Conservation (phyloP, 441 rosid genomes). For the Melastoma candidum region DNA sequence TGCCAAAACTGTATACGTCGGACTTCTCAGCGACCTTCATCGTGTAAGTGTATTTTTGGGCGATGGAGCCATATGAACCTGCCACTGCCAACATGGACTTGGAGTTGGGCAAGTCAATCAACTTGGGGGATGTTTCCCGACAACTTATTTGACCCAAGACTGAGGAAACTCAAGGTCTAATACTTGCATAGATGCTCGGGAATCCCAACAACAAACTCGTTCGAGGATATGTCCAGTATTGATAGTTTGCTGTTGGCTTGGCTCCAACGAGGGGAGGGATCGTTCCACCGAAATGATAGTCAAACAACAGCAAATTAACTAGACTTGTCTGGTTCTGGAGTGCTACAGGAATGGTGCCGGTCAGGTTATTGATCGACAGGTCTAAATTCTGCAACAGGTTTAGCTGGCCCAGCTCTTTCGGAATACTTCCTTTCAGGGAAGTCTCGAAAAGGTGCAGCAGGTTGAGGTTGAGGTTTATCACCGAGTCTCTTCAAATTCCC, state of each 20-base stretch:
- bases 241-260: constrained; percentile 26
- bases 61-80: constrained; percentile 55
- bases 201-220: constrained; percentile 31
- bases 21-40: constrained; percentile 60
- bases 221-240: constrained; percentile 40
- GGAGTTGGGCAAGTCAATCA: constrained; percentile 40
- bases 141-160: constrained; percentile 44
- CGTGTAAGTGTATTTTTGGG: constrained; percentile 64
- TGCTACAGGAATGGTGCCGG: constrained; percentile 30
- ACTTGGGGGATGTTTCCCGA: constrained; percentile 48
- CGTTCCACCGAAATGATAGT: constrained; percentile 39
- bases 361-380: constrained; percentile 45
- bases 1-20: constrained; percentile 53
- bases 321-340: constrained; percentile 35
- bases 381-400: constrained; percentile 34
- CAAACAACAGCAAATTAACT: constrained; percentile 42
- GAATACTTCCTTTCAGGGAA: constrained; percentile 33
- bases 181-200: constrained; percentile 40
- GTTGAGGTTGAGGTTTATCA: constrained; percentile 29
- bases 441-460: constrained; percentile 48
- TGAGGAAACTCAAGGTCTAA: constrained; percentile 37
- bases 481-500: constrained; percentile 29
- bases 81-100: constrained; percentile 58
- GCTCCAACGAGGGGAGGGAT: constrained; percentile 41
- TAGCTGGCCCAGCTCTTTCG: constrained; percentile 34